phyloP scores from a whole-genome alignment of 75 land plant genomes.

The Cupressus sempervirens region DNA sequence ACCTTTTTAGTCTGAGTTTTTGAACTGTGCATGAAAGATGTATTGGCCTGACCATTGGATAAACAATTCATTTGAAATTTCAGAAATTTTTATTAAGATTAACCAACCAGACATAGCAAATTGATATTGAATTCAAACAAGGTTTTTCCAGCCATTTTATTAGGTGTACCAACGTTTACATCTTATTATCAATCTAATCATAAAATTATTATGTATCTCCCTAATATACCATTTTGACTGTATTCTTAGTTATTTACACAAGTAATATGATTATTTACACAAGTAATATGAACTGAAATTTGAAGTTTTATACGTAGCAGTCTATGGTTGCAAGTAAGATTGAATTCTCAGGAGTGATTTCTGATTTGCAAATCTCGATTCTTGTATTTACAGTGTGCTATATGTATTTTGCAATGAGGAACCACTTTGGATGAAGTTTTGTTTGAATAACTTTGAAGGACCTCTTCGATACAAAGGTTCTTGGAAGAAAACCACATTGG shows the following conservation, averaged over 20 bases:
- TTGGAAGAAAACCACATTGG: slow-evolving; percentile 75
- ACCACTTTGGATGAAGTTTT: slow-evolving; percentile 92
- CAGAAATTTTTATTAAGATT: not conserved
- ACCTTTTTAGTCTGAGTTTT: too few species aligned
- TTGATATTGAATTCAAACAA: not conserved
- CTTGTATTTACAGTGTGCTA: slow-evolving; percentile 62
- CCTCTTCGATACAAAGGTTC: slow-evolving; percentile 70
- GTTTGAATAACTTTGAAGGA: slow-evolving; percentile 49
- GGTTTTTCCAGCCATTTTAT: not conserved
- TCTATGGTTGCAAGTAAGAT: not conserved
- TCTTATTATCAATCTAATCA: not conserved
- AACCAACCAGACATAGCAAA: not conserved
- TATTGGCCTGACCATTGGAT: not conserved
- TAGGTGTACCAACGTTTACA: not conserved
- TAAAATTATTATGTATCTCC: not conserved
- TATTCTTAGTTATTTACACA: not conserved
- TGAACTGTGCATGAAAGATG: not conserved
- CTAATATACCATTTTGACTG: not conserved
- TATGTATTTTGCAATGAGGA: slow-evolving; percentile 96
- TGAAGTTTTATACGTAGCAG: not conserved
- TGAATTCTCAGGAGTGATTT: not conserved
- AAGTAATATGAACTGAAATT: too few species aligned
- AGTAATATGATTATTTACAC: too few species aligned
- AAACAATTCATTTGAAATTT: not conserved
- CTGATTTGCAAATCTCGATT: not conserved